Evolutionary conservation across 225 moss, liverwort and hornwort genomes (phyloP).

Genomic region (Neckera pumila): DNA sequence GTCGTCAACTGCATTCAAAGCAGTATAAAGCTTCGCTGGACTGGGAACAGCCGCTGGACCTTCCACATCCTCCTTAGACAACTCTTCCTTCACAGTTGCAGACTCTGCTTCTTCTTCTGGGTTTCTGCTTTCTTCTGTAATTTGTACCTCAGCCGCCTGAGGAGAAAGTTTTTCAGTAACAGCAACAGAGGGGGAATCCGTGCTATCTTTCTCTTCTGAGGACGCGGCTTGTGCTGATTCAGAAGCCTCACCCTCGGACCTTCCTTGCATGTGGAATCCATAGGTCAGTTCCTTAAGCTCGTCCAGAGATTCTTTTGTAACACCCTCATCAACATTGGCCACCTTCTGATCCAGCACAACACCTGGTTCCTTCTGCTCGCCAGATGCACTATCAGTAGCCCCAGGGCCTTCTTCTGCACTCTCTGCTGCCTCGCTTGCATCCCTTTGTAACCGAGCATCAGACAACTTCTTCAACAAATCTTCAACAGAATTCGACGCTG

Average conservation of each 20-base stretch:
- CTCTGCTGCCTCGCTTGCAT: not conserved
- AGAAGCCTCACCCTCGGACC: slow-evolving; percentile 3
- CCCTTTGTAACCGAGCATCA: not conserved
- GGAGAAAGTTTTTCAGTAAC: slow-evolving; percentile 2
- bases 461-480: slow-evolving; percentile 12
- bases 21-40: slow-evolving; percentile 24
- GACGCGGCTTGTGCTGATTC: not conserved
- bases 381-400: not conserved
- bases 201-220: not conserved
- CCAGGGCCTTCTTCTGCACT: not conserved
- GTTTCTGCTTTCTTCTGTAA: not conserved
- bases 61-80: slow-evolving; percentile 15
- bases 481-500: not conserved
- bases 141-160: slow-evolving; percentile 7
- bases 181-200: not conserved
- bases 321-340: not conserved
- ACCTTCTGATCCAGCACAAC: slow-evolving; percentile 6
- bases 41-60: slow-evolving; percentile 15
- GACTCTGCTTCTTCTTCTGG: not conserved
- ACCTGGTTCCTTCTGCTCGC: not conserved
- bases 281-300: slow-evolving; percentile 17
- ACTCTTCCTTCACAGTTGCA: not conserved
- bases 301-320: not conserved
- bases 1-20: slow-evolving; percentile 26
- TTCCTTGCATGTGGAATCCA: slow-evolving; percentile 6